Evolutionary conservation across 345 rosid genomes (phyloP).

Genomic region (Eutrema heterophyllum): DNA sequence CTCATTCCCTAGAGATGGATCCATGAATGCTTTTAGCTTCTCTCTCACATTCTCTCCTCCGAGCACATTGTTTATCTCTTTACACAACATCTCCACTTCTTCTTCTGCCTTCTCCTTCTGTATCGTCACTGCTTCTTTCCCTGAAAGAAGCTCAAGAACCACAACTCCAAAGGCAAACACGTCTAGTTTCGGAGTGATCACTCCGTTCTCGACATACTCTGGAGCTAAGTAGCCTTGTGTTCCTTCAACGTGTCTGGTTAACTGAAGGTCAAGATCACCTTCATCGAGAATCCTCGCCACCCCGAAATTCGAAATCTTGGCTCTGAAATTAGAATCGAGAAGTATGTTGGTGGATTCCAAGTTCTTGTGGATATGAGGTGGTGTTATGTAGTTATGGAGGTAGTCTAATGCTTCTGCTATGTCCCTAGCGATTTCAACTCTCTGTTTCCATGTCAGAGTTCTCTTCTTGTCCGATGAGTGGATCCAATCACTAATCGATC

Average conservation of each 20-base stretch:
- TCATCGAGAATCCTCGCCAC: constrained; percentile 55
- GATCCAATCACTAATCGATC: constrained; percentile 65
- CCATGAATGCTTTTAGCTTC: constrained; percentile 54
- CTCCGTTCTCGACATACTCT: constrained; percentile 80
- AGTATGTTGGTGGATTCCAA: constrained; percentile 77
- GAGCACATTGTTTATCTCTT: constrained; percentile 46
- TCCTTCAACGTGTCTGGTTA: constrained; percentile 81
- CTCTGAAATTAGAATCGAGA: constrained; percentile 62
- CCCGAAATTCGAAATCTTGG: constrained; percentile 77
- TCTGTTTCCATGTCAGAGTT: constrained; percentile 71
- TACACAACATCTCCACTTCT: constrained; percentile 47
- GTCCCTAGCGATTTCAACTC: constrained; percentile 67
- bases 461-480: constrained; percentile 32
- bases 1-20: constrained; percentile 49
- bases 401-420: constrained; percentile 77
- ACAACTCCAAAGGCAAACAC: constrained; percentile 85
- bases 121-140: constrained; percentile 55
- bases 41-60: constrained; percentile 72
- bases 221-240: constrained; percentile 90
- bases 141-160: constrained; percentile 74
- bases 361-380: constrained; percentile 79
- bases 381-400: constrained; percentile 71
- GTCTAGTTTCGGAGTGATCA: constrained; percentile 77
- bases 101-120: constrained; percentile 19
- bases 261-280: constrained; percentile 45